These are phyloP conservation scores for Populus simonii DNA, from an alignment of 345 rosid genomes.

Conservation along the genomic window DNA sequence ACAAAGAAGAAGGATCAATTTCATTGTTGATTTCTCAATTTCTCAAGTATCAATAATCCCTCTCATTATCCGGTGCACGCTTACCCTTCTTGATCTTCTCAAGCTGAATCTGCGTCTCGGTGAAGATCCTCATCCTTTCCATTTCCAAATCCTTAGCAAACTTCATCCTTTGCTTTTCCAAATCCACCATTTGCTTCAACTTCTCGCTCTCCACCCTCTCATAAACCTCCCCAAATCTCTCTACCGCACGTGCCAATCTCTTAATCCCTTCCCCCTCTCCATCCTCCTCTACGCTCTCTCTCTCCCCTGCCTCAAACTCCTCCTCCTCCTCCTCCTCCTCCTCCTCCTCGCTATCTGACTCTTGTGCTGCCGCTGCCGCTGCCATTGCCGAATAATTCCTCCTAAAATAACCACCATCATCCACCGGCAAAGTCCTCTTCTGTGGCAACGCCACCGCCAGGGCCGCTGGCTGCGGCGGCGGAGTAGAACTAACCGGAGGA, in stretches of 20 bases:
- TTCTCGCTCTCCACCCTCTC: constrained; percentile 84
- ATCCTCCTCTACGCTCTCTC: constrained; percentile 26
- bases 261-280: constrained; percentile 48
- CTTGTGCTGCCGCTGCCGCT: constrained; percentile 66
- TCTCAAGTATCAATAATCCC: constrained; percentile 20
- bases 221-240: constrained; percentile 82
- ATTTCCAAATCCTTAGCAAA: constrained; percentile 91
- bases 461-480: constrained; percentile 24
- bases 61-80: constrained; percentile 39
- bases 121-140: constrained; percentile 90
- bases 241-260: constrained; percentile 66
- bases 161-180: constrained; percentile 98
- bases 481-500: constrained; percentile 29
- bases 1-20: neutral
- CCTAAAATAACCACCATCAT: constrained; percentile 47
- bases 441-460: constrained; percentile 57
- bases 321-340: constrained; percentile 33
- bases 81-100: constrained; percentile 69
- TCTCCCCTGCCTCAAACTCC: constrained; percentile 38
- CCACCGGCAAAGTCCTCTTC: constrained; percentile 53
- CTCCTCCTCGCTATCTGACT: constrained; percentile 46
- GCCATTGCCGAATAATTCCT: constrained; percentile 84
- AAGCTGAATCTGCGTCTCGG: constrained; percentile 93
- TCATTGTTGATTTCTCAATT: neutral
- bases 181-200: constrained; percentile 86